Evolutionary conservation across 805 yeast genomes (phyloP), one percentile per base, ranked within the genome.

Genomic region (Diddensiella transvaalensis): DNA sequence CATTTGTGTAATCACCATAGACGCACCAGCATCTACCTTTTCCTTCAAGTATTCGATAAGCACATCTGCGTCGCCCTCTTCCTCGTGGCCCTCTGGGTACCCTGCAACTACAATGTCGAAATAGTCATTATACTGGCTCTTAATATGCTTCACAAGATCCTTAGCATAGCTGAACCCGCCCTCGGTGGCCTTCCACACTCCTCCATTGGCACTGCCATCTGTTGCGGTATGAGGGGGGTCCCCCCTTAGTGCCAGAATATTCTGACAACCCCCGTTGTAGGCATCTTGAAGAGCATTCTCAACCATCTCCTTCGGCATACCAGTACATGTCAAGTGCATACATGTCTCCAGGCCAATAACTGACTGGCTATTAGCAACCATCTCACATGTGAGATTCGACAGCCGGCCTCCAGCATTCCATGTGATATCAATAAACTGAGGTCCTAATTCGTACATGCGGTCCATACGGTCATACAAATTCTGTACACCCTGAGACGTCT

Each of bases 381-480:
- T 83, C 57, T 93, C 98, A 30, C 89, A 85, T 21, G 99, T 89
- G 54, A 89, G 71, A 38, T 81, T 80, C 11, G 95, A 82, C 43
- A 85, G 69, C 23, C 95, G 76, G 3, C 98, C 98, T 36, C 99
- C 99, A 2, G 99, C 99, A 62, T 91, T 91, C 99, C 99, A 93
- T 0, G 99, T 93, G 54, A 93, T 86, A 64, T 93, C 99, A 50
- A 93, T 82, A 67, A 93, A 93, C 55, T 86, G 80, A 1, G 99
- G 99, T 54, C 82, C 83, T 59, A 88, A 74, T 55, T 86, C 87
- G 67, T 87, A 88, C 99, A 93, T 93, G 66, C 96, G 80, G 63
- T 93, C 98, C 90, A 93, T 91, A 64, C 99, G 77, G 66, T 93
- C 98, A 70, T 90, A 91, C 50, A 93, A 74, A 65, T 93, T 93